These are phyloP conservation scores for Neoboletus magnificus DNA, from an alignment of 768 basidiomycete genomes.

Conservation along the genomic window DNA sequence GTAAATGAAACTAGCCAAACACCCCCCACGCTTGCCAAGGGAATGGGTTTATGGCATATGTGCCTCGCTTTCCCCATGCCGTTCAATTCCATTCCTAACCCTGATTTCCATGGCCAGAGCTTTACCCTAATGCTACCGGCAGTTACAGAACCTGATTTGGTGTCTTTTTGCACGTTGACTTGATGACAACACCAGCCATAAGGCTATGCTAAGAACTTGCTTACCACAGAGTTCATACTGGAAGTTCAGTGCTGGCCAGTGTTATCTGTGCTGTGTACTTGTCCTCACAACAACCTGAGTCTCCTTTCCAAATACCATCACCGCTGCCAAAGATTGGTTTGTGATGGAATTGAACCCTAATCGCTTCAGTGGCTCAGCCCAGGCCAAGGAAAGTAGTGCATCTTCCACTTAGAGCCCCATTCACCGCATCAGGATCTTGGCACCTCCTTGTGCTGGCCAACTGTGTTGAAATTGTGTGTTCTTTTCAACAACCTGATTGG, in stretches of 20 bases:
- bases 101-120: constrained; percentile 1
- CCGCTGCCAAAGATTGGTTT: constrained; percentile 54
- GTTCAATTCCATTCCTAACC: constrained; percentile 4
- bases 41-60: not conserved
- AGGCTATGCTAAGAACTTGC: not conserved
- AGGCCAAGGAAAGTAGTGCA: no score
- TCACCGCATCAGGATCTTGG: no score
- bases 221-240: constrained; percentile 3
- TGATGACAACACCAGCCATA: constrained; percentile 3
- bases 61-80: constrained; percentile 9
- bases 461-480: no score
- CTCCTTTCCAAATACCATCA: constrained; percentile 74
- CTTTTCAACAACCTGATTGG: no score
- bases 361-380: no score
- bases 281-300: constrained; percentile 72
- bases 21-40: not conserved
- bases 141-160: not conserved
- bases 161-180: constrained; percentile 1
- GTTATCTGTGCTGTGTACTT: not conserved
- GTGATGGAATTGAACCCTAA: no score
- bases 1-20: constrained; percentile 1
- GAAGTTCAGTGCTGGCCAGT: not conserved
- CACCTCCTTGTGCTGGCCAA: no score
- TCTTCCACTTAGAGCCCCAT: no score
- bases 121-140: not conserved